Evolutionary conservation across 768 basidiomycete species (phyloP).

Genomic region (Daedalea quercina): DNA sequence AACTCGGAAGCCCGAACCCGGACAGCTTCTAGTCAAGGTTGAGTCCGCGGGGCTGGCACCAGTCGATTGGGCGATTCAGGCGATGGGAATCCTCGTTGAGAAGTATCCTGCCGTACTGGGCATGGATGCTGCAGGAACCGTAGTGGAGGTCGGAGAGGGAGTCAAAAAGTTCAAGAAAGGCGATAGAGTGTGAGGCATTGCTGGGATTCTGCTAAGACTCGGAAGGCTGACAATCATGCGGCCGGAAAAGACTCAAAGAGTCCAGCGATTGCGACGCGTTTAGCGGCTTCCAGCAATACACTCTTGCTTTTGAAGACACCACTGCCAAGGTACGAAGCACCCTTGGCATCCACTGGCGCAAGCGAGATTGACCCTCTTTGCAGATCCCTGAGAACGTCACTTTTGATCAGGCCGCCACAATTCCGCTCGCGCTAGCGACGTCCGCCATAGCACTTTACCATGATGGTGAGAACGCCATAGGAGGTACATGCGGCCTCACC

Average conservation of each 20-base stretch:
- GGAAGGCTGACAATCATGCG: neutral
- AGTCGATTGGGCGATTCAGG: slow-evolving; percentile 12
- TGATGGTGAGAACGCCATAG: neutral
- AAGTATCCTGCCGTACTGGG: slow-evolving; percentile 19
- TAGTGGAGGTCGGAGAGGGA: slow-evolving; percentile 26
- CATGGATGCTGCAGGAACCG: slow-evolving; percentile 12
- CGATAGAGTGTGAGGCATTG: slow-evolving; percentile 23
- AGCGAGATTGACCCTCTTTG: neutral
- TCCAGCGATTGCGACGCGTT: no score
- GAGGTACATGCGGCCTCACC: slow-evolving; percentile 1
- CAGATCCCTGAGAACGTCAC: slow-evolving; percentile 11
- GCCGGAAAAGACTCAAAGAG: no score
- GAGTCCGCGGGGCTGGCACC: slow-evolving; percentile 38
- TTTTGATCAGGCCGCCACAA: slow-evolving; percentile 10
- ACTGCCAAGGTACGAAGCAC: slow-evolving; percentile 2
- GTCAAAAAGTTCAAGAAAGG: slow-evolving; percentile 27
- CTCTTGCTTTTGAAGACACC: slow-evolving; percentile 6
- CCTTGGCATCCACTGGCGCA: neutral
- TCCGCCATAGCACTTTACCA: slow-evolving; percentile 8
- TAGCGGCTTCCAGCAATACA: slow-evolving; percentile 13
- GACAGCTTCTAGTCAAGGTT: slow-evolving; percentile 37
- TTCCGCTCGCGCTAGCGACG: slow-evolving; percentile 7
- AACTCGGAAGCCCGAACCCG: slow-evolving; percentile 27
- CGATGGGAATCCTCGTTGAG: slow-evolving; percentile 13
- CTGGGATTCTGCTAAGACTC: neutral